Conservation (phyloP, 371 early-diverging fungal species). For the Apophysomyces trapeziformis region DNA sequence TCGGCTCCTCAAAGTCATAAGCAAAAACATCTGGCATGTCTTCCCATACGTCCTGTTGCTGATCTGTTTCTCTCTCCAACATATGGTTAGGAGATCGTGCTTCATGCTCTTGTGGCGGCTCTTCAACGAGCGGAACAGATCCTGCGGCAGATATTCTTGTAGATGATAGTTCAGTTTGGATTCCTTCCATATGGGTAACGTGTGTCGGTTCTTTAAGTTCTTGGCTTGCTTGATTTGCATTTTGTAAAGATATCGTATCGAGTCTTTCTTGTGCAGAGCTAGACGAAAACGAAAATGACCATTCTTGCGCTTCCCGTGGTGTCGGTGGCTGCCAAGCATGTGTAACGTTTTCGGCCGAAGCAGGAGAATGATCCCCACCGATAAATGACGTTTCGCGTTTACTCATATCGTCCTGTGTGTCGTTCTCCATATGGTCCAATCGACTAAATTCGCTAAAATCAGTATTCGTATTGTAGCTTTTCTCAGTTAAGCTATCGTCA, state of each 20-base stretch:
- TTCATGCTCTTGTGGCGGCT: slow-evolving; percentile 36
- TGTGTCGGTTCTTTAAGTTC: not conserved
- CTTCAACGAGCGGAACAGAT: not conserved
- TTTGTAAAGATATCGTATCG: not conserved
- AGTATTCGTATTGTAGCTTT: not conserved
- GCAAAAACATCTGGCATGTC: not conserved
- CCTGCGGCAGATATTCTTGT: not conserved
- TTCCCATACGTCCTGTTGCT: not conserved
- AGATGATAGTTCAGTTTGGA: not conserved
- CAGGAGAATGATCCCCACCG: not conserved
- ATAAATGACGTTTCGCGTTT: not conserved
- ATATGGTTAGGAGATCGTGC: not conserved
- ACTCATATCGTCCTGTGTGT: not conserved
- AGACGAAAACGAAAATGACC: not conserved
- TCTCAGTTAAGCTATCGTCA: not conserved
- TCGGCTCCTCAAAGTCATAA: not conserved
- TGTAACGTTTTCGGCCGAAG: not conserved
- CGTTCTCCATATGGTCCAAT: not conserved
- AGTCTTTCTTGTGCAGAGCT: not conserved
- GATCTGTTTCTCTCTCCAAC: not conserved
- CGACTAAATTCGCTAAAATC: slow-evolving; percentile 6
- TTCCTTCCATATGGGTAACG: not conserved
- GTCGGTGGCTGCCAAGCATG: slow-evolving; percentile 4
- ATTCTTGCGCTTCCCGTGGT: not conserved
- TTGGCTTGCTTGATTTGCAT: too few relatives aligned